phyloP scores from a whole-genome alignment of 192 early-diverging fungal genomes.

The Linnemannia elongata region DNA sequence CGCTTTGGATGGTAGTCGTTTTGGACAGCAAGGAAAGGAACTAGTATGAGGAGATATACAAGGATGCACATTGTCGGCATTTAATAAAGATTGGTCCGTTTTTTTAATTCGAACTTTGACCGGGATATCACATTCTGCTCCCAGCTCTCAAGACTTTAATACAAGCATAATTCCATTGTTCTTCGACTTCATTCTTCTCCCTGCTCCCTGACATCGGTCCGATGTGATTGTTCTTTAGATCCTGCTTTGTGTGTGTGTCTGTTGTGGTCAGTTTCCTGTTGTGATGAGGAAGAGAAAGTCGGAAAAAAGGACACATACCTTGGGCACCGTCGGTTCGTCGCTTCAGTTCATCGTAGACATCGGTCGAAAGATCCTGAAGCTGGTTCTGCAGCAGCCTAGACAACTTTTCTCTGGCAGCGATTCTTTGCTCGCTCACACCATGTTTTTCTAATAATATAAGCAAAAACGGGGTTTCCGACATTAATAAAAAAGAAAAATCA shows the following conservation, averaged over 20 bases:
- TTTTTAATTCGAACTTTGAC: neutral
- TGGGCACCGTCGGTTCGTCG: slow-evolving; percentile 72
- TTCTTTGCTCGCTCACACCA: slow-evolving; percentile 59
- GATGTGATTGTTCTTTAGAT: neutral
- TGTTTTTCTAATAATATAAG: slow-evolving; percentile 54
- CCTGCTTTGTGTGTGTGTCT: neutral
- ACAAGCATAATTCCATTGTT: neutral
- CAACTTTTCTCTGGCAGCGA: slow-evolving; percentile 80
- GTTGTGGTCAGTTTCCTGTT: neutral
- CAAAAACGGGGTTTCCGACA: slow-evolving; percentile 9
- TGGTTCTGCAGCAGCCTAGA: slow-evolving; percentile 82
- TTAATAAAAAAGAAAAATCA: neutral
- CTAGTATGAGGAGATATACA: slow-evolving; percentile 47
- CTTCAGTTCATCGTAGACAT: slow-evolving; percentile 96
- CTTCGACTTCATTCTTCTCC: slow-evolving; percentile 5
- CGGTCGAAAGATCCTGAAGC: slow-evolving; percentile 94
- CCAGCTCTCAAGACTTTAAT: slow-evolving; percentile 9
- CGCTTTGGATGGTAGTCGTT: slow-evolving; percentile 95
- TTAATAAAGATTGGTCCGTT: neutral
- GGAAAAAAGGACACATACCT: slow-evolving; percentile 57
- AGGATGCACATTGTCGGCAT: neutral
- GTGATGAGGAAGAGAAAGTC: neutral
- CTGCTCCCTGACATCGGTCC: neutral
- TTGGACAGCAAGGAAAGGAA: slow-evolving; percentile 84
- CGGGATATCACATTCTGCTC: neutral